Evolutionary conservation across 1,139 yeast genomes (phyloP).

Genomic region (Taphrina populina): DNA sequence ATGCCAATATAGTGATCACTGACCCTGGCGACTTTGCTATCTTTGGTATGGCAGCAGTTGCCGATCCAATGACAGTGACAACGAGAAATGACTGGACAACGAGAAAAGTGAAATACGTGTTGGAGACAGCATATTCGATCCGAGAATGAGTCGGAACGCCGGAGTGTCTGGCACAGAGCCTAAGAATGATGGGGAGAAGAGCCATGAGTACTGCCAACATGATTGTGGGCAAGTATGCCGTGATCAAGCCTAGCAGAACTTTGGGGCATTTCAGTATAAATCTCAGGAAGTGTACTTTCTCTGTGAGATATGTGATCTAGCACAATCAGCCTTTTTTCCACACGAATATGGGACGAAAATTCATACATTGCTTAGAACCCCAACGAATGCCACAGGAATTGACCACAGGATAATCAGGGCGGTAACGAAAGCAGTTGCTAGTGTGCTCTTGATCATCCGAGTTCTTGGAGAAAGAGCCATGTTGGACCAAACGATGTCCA

Average conservation of each 20-base stretch:
- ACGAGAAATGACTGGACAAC: constrained; percentile 82
- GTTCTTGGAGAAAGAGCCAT: constrained; percentile 85
- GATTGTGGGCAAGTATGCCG: constrained; percentile 82
- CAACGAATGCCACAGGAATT: constrained; percentile 92
- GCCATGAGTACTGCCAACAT: constrained; percentile 80
- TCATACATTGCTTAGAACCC: constrained; percentile 65
- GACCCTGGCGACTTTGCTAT: constrained; percentile 63
- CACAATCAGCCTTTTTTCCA: neutral
- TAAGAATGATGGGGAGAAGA: constrained; percentile 74
- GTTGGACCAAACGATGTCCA: constrained; percentile 82
- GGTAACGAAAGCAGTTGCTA: constrained; percentile 58
- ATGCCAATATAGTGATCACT: constrained; percentile 65
- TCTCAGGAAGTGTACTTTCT: constrained; percentile 64
- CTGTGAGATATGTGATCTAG: constrained; percentile 67
- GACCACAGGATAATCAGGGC: constrained; percentile 79
- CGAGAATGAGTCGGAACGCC: constrained; percentile 72
- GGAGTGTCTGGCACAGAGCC: constrained; percentile 55
- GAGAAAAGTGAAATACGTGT: constrained; percentile 84
- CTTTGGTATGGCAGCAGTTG: constrained; percentile 69
- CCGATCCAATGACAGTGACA: constrained; percentile 76
- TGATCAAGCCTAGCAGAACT: constrained; percentile 70
- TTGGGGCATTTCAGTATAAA: constrained; percentile 71
- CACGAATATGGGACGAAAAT: neutral
- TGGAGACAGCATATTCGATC: constrained; percentile 77
- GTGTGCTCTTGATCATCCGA: constrained; percentile 54